Base-by-base conservation (phyloP, 495 filamentous ascomycete species). In the Podospora conica region DNA sequence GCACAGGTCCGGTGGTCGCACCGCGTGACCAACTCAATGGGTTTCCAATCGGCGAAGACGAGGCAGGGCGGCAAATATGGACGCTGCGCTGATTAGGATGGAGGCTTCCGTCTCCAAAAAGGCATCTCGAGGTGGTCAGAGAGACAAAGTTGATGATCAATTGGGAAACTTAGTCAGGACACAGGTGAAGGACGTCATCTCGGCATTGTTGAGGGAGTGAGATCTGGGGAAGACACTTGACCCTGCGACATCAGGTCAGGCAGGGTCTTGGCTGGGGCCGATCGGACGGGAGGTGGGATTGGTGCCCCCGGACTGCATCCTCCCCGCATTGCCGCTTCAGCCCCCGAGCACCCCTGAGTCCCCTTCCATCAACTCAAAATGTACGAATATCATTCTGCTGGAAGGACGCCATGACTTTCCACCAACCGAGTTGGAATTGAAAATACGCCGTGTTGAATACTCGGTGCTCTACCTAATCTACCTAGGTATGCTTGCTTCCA, bases 21-120 rank as follows among this genome's bases (percentile, higher is more conserved):
- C 58, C 69, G 69, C 69, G 69, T 71, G 69, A 69, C 67, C 68
- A 67, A 25, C 59, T 53, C 27, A 18, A 20, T 25, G 20, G 20
- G n/a, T 22, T 25, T 56, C 55, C 40, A n/a, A 48, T 48, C 40
- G 40, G 58, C 9, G 20, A 24, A 22, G 31, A 25, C 15, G 20
- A 40, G 31, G 11, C 27, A 21, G 20, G 18, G 18, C 27, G 1
- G 18, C 40, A 27, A n/a, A 33, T 12, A 23, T n/a, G n/a, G n/a
- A 29, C 18, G 12, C 53, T 56, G 31, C 28, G 58, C 60, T 59
- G 29, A 23, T 57, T 64, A 53, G 8, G 12, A 15, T 65, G 21
- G 56, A 4, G 20, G 57, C 8, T 31, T 3, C 33, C 64, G 25
- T n/a, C 2, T 15, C 64, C 23, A 27, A 20, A 20, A 5, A 27